A percentile compares a stretch with the other conserved stretches of the same genome.
Conservation (phyloP, 495 filamentous ascomycete species). For the Trichoderma asperelloides region DNA sequence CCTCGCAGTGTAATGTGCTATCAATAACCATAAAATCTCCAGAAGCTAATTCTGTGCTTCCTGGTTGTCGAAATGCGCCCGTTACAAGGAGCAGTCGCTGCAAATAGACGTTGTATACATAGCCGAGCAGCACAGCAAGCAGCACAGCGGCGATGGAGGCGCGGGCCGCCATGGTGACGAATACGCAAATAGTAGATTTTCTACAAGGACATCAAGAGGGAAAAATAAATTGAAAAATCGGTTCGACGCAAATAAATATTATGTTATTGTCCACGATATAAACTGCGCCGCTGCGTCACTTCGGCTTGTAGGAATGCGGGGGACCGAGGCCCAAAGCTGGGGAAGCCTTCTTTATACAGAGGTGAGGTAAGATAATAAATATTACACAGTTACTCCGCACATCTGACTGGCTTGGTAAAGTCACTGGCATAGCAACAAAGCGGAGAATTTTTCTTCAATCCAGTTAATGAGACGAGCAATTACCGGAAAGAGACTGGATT, state of each 20-base stretch:
- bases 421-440: too few relatives aligned
- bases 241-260: not conserved
- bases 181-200: not conserved
- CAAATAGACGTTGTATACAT: not conserved
- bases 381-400: too few relatives aligned
- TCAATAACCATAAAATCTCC: constrained; percentile 29
- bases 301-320: not conserved
- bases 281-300: not conserved
- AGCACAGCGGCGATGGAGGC: not conserved
- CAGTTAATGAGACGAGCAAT: not conserved
- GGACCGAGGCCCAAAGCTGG: not conserved
- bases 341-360: not conserved
- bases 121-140: not conserved
- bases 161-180: not conserved
- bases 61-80: constrained; percentile 20
- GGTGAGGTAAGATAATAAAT: too few relatives aligned
- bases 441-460: too few relatives aligned
- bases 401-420: too few relatives aligned
- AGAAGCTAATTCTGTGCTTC: constrained; percentile 6
- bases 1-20: constrained; percentile 50
- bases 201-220: not conserved
- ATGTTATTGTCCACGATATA: not conserved
- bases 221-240: not conserved
- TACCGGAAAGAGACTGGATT: not conserved
- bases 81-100: constrained; percentile 15